Conservation (phyloP, 768 basidiomycete species). For the Rhizopogon roseolus region DNA sequence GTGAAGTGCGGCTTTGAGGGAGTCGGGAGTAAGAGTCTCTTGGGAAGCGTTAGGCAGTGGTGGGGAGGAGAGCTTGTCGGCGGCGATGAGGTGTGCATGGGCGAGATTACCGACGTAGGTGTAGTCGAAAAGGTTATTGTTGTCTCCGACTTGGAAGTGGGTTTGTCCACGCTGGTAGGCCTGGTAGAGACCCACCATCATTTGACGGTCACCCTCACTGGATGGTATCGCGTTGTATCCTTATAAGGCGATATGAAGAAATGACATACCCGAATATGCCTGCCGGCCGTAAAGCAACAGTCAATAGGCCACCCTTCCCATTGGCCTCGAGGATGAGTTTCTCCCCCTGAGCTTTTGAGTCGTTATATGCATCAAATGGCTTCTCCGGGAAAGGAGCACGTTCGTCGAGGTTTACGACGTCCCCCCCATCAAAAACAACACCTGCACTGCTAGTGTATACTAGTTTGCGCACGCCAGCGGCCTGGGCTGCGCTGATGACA, state of each 20-base stretch:
- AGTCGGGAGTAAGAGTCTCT: slow-evolving; percentile 1
- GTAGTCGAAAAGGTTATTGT: slow-evolving; percentile 92
- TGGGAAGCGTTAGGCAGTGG: slow-evolving; percentile 38
- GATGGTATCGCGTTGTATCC: neutral
- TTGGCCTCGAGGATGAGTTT: slow-evolving; percentile 81
- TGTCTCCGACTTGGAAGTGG: slow-evolving; percentile 90
- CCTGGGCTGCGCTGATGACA: slow-evolving; percentile 76
- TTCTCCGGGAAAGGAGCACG: slow-evolving; percentile 68
- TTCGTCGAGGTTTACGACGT: slow-evolving; percentile 86
- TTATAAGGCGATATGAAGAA: neutral
- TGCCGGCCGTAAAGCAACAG: slow-evolving; percentile 86
- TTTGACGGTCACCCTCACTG: slow-evolving; percentile 90
- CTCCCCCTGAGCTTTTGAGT: slow-evolving; percentile 90
- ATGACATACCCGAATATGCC: slow-evolving; percentile 88
- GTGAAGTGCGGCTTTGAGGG: slow-evolving; percentile 30
- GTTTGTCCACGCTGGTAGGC: slow-evolving; percentile 82
- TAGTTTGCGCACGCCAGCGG: slow-evolving; percentile 72
- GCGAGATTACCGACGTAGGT: slow-evolving; percentile 97
- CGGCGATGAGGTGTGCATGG: slow-evolving; percentile 88
- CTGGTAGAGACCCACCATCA: slow-evolving; percentile 71
- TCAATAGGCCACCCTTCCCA: slow-evolving; percentile 76
- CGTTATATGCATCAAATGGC: slow-evolving; percentile 88
- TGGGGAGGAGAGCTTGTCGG: slow-evolving; percentile 70
- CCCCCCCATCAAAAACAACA: slow-evolving; percentile 79
- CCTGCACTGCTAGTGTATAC: slow-evolving; percentile 95